These are phyloP conservation scores for Bacterosira constricta DNA, from an alignment of 108 stramenopile species.

Conservation along the genomic window DNA sequence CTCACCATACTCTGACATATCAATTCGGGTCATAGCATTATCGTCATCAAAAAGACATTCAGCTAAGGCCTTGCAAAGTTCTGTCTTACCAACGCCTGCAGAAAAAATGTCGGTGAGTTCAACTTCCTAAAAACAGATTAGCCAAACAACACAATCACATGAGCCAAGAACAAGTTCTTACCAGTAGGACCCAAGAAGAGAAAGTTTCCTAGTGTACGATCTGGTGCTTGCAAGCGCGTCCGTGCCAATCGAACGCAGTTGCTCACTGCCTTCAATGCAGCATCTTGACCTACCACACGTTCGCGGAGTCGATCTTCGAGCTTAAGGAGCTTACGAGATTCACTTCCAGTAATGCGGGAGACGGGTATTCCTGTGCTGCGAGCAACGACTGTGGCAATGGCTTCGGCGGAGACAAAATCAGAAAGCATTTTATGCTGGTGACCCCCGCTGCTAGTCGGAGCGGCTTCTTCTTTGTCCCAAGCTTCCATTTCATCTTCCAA, in stretches of 20 bases:
- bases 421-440: slow-evolving; percentile 60
- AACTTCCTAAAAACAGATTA: slow-evolving; percentile 1
- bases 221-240: slow-evolving; percentile 84
- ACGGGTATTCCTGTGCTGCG: slow-evolving; percentile 85
- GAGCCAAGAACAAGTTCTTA: neutral
- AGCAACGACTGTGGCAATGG: slow-evolving; percentile 83
- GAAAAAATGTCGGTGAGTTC: slow-evolving; percentile 2
- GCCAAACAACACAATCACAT: neutral
- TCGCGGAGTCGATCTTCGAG: slow-evolving; percentile 85
- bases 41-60: slow-evolving; percentile 89
- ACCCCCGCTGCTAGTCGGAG: slow-evolving; percentile 4
- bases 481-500: slow-evolving; percentile 73
- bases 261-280: slow-evolving; percentile 82
- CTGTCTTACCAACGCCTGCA: slow-evolving; percentile 92
- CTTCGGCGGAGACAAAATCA: slow-evolving; percentile 74
- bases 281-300: slow-evolving; percentile 91
- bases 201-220: slow-evolving; percentile 90
- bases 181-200: slow-evolving; percentile 83
- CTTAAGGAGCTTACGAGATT: slow-evolving; percentile 84
- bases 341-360: slow-evolving; percentile 78
- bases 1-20: slow-evolving; percentile 91
- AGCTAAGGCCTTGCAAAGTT: slow-evolving; percentile 90
- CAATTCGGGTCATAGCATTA: slow-evolving; percentile 91
- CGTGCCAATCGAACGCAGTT: slow-evolving; percentile 89
- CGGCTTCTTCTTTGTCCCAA: slow-evolving; percentile 31